These are phyloP conservation scores for Clonostachys rhizophaga DNA, from an alignment of 2,329 filamentous ascomycete species.

Conservation along the genomic window DNA sequence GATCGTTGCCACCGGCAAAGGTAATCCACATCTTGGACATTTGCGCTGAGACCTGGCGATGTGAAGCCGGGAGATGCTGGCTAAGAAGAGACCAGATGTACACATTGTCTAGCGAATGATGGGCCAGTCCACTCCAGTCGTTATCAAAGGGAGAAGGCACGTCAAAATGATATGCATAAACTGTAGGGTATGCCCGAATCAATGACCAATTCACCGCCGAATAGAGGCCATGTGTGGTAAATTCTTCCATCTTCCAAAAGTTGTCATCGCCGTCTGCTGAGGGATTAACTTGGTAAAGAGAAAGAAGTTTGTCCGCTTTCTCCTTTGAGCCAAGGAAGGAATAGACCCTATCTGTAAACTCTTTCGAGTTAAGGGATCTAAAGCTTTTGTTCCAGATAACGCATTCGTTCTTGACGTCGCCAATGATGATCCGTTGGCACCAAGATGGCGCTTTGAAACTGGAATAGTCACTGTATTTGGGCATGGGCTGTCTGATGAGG, in stretches of 20 bases:
- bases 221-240: conserved; percentile 9
- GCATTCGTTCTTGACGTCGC: conserved; percentile 9
- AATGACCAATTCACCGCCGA: conserved; percentile 6
- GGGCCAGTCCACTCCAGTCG: conserved; percentile 10
- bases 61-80: conserved; percentile 1
- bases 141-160: conserved; percentile 12
- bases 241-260: conserved; percentile 6
- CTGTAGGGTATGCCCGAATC: background rate
- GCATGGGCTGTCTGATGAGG: conserved; percentile 1
- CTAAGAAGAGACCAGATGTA: conserved; percentile 8
- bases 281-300: conserved; percentile 2
- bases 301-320: background rate
- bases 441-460: conserved; percentile 3
- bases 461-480: background rate
- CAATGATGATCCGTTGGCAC: conserved; percentile 9
- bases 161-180: conserved; percentile 12
- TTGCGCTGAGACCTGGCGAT: background rate
- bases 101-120: conserved; percentile 12
- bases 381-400: conserved; percentile 14
- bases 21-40: background rate
- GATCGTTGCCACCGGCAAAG: background rate
- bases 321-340: background rate
- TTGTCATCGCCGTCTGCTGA: background rate
- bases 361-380: conserved; percentile 1
- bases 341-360: conserved; percentile 2